These are phyloP conservation scores for Odontarrhena argentea DNA, from an alignment of 345 rosid genomes.

Conservation along the genomic window DNA sequence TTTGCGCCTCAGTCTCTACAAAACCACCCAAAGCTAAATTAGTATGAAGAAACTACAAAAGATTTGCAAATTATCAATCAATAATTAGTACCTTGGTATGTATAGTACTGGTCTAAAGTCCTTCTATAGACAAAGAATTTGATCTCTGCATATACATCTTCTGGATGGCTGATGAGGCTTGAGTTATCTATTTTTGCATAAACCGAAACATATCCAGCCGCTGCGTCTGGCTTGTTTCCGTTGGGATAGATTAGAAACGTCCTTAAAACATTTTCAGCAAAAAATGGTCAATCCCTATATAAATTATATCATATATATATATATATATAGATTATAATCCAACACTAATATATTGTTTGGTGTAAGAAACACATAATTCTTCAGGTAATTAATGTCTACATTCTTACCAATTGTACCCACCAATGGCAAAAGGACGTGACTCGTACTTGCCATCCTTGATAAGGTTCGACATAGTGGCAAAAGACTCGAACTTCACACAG, in stretches of 20 bases:
- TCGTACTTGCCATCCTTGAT: slow-evolving; percentile 32
- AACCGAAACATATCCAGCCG: slow-evolving; percentile 29
- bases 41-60: background rate
- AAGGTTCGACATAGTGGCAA: slow-evolving; percentile 16
- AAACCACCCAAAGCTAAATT: background rate
- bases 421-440: slow-evolving; percentile 36
- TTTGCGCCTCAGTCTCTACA: slow-evolving; percentile 10
- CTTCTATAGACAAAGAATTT: slow-evolving; percentile 32
- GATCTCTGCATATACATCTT: slow-evolving; percentile 36
- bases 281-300: background rate
- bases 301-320: too few relatives aligned
- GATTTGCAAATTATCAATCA: too few relatives aligned
- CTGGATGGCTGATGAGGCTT: slow-evolving; percentile 26
- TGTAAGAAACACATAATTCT: too few relatives aligned
- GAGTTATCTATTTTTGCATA: slow-evolving; percentile 34
- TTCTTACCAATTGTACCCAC: slow-evolving; percentile 39
- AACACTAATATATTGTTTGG: background rate
- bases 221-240: slow-evolving; percentile 11
- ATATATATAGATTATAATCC: too few relatives aligned
- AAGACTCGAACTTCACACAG: slow-evolving; percentile 36
- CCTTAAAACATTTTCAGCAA: slow-evolving; percentile 19
- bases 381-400: background rate
- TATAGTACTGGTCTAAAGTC: slow-evolving; percentile 19
- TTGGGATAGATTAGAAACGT: slow-evolving; percentile 34
- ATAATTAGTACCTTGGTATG: slow-evolving; percentile 7